Percentiles rank a stretch among this genome's conserved stretches.
These are phyloP conservation scores for Cladosporium sp. DNA, from an alignment of 2,329 filamentous ascomycete genomes.

Conservation along the genomic window DNA sequence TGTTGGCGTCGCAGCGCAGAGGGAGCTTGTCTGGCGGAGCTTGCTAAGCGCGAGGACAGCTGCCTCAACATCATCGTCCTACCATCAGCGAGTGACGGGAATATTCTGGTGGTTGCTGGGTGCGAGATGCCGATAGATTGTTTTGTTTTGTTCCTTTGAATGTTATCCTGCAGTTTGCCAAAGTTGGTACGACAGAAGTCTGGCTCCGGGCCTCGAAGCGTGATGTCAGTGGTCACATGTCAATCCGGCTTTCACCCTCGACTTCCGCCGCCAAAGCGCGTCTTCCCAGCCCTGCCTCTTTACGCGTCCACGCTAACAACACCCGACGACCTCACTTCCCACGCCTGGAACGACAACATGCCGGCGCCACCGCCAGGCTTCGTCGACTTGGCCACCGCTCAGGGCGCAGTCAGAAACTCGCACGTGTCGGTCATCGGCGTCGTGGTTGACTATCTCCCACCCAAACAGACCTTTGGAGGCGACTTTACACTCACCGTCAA, in stretches of 20 bases:
- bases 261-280: slow-evolving; percentile 15
- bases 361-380: slow-evolving; percentile 29
- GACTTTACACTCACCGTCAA: slow-evolving; percentile 40
- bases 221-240: slow-evolving; percentile 16
- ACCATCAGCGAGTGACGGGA: slow-evolving; percentile 23
- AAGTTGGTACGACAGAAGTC: slow-evolving; percentile 6
- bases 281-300: slow-evolving; percentile 11
- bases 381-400: slow-evolving; percentile 30
- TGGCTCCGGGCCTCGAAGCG: background rate
- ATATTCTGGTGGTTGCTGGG: background rate
- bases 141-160: background rate
- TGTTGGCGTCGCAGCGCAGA: slow-evolving; percentile 50
- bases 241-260: background rate
- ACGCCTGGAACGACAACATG: slow-evolving; percentile 2
- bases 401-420: slow-evolving; percentile 24
- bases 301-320: slow-evolving; percentile 2
- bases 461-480: slow-evolving; percentile 52
- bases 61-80: slow-evolving; percentile 56
- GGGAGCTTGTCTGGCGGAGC: slow-evolving; percentile 64
- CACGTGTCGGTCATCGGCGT: slow-evolving; percentile 68
- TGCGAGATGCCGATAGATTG: background rate
- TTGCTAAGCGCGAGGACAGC: slow-evolving; percentile 71
- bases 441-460: slow-evolving; percentile 64
- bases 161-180: background rate
- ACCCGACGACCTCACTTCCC: slow-evolving; percentile 1